phyloP scores from a whole-genome alignment of 73 alveolate genomes.

The Paraurostyla sp. region DNA sequence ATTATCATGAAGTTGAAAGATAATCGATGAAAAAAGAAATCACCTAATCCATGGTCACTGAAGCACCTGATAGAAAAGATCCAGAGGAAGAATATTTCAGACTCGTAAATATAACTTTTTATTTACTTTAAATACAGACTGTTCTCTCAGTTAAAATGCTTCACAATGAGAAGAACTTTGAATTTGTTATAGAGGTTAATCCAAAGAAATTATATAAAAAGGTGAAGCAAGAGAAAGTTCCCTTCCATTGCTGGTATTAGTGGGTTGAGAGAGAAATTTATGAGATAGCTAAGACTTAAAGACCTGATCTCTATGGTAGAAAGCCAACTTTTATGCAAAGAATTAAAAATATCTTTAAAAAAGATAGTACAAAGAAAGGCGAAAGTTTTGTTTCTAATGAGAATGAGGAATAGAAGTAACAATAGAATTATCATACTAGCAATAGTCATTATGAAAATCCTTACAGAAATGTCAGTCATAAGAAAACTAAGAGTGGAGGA shows the following conservation, averaged over 20 bases:
- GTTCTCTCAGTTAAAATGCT: conserved; percentile 12
- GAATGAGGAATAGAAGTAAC: no score
- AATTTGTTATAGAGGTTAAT: conserved; percentile 34
- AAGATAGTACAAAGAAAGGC: no score
- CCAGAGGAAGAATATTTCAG: conserved; percentile 47
- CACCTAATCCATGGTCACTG: conserved; percentile 26
- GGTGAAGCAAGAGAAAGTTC: neutral
- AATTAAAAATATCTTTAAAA: neutral
- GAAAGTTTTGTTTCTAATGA: no score
- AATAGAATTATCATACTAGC: no score
- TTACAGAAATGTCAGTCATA: no score
- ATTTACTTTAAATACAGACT: neutral
- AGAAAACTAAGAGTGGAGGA: no score
- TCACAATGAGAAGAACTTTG: neutral
- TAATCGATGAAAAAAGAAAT: neutral
- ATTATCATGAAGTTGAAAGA: conserved; percentile 6
- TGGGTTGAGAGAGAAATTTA: conserved; percentile 18
- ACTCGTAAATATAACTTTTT: neutral
- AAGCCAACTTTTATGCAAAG: neutral
- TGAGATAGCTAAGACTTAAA: neutral
- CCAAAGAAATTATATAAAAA: neutral
- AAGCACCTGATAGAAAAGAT: conserved; percentile 29
- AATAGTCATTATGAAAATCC: no score
- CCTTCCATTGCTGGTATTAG: conserved; percentile 12
- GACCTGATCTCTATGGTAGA: neutral